These are phyloP conservation scores for Solanum bulbocastanum DNA, from an alignment of 257 asterid genomes.

Conservation along the genomic window DNA sequence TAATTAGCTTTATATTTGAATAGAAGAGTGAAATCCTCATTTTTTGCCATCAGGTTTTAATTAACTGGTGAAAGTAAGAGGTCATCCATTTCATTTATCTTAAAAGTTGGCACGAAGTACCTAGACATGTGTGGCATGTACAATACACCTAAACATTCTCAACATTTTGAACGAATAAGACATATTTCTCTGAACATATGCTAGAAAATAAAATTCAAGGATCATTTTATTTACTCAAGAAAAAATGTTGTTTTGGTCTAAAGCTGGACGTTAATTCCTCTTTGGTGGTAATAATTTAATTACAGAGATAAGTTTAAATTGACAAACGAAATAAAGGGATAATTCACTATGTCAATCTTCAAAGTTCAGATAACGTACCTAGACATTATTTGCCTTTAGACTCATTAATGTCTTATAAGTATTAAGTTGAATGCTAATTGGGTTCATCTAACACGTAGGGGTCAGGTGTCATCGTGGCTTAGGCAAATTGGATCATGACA, in stretches of 20 bases:
- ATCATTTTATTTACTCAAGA: background rate
- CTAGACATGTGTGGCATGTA: background rate
- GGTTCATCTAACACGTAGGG: background rate
- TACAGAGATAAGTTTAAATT: background rate
- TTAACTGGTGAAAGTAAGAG: background rate
- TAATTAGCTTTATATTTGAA: background rate
- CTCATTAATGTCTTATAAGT: background rate
- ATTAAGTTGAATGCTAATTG: background rate
- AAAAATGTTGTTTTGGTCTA: background rate
- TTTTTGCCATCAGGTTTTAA: background rate
- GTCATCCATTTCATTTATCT: background rate
- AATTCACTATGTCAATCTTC: background rate
- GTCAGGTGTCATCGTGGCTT: background rate
- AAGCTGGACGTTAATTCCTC: background rate
- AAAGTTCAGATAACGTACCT: background rate
- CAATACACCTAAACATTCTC: background rate
- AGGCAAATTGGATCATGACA: background rate
- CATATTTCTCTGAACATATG: background rate
- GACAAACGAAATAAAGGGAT: background rate
- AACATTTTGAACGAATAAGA: background rate
- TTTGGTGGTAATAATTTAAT: background rate
- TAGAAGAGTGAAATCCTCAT: background rate
- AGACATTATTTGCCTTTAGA: background rate
- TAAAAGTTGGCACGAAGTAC: background rate
- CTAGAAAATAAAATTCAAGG: background rate